Evolutionary conservation across 169 alveolate genomes (phyloP).

Genomic region (Plasmodium reichenowi): DNA sequence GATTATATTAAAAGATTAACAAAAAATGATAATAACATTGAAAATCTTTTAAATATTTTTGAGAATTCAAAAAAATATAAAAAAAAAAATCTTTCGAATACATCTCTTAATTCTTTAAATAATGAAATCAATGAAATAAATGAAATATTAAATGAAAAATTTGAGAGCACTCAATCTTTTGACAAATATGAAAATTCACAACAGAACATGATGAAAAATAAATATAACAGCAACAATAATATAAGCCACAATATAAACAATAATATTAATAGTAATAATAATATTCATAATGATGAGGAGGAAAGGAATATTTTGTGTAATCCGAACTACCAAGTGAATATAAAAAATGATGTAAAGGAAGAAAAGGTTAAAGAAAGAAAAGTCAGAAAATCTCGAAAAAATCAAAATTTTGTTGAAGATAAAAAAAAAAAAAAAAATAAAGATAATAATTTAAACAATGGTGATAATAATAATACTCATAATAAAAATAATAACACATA

Average conservation of each 20-base stretch:
- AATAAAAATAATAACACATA: no score
- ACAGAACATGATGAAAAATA: constrained; percentile 7
- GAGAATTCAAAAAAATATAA: neutral
- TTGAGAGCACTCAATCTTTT: neutral
- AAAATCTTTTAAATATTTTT: neutral
- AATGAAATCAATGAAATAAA: neutral
- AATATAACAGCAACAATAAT: neutral
- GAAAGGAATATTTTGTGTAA: neutral
- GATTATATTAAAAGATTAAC: constrained; percentile 13
- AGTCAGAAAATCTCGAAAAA: neutral
- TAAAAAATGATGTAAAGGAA: no score
- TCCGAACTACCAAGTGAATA: no score
- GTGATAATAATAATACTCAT: no score
- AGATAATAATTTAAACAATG: no score
- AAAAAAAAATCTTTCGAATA: constrained; percentile 7
- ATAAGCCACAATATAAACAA: neutral
- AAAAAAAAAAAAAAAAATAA: neutral
- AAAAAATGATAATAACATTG: neutral
- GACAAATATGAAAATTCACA: neutral
- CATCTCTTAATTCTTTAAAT: neutral
- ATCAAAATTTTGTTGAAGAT: neutral
- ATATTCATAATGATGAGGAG: neutral
- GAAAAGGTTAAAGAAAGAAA: constrained; percentile 11
- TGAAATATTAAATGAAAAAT: constrained; percentile 14
- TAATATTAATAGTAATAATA: constrained; percentile 6